phyloP scores from a whole-genome alignment of 352 stramenopile genomes.

The Pythium vanterpoolii region DNA sequence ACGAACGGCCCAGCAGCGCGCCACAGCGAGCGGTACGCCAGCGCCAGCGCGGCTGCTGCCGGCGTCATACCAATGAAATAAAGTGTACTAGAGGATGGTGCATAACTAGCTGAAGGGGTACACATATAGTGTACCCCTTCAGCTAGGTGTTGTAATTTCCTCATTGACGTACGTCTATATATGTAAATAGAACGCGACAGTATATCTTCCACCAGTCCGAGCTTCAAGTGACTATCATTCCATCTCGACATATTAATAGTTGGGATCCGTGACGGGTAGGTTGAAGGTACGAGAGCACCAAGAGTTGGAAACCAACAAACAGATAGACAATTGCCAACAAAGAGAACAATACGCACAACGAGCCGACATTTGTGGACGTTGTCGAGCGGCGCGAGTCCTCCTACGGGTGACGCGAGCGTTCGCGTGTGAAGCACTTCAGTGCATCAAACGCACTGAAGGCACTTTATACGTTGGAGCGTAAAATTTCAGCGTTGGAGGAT shows the following conservation, averaged over 20 bases:
- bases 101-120: not conserved
- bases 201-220: no score
- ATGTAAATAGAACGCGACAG: not conserved
- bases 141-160: not conserved
- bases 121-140: not conserved
- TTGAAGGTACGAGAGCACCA: conserved; percentile 22
- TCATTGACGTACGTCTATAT: not conserved
- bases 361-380: conserved; percentile 87
- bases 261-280: conserved; percentile 59
- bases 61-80: no score
- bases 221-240: no score
- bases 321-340: not conserved
- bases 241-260: no score
- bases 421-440: conserved; percentile 30
- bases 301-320: not conserved
- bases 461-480: conserved; percentile 28
- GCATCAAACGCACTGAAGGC: no score
- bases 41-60: not conserved
- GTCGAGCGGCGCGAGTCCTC: conserved; percentile 55
- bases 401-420: conserved; percentile 19
- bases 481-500: conserved; percentile 42
- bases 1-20: conserved; percentile 49
- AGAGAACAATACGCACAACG: conserved; percentile 33
- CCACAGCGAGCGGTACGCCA: conserved; percentile 54
- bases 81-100: no score